phyloP scores from a whole-genome alignment of 352 stramenopile species.

The Pythium grandisporangium region DNA sequence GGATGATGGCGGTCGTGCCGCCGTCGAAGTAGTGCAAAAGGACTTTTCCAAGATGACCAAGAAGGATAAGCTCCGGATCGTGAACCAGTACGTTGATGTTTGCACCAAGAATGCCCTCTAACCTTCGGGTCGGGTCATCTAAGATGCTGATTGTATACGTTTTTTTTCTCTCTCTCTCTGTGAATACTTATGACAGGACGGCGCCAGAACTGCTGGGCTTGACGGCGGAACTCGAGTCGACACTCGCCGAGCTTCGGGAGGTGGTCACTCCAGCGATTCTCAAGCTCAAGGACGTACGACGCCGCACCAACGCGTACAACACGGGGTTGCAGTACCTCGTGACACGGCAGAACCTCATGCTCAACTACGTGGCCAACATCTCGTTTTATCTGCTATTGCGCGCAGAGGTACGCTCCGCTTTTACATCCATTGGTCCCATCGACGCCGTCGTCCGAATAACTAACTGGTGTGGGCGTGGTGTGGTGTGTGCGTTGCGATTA shows the following conservation, averaged over 20 bases:
- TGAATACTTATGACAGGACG: conserved; percentile 23
- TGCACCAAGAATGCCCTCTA: too few relatives aligned
- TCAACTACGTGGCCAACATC: conserved; percentile 84
- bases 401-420: conserved; percentile 35
- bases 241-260: conserved; percentile 55
- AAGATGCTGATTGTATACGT: not conserved
- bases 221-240: conserved; percentile 50
- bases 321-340: conserved; percentile 67
- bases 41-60: conserved; percentile 83
- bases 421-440: too few relatives aligned
- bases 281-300: conserved; percentile 60
- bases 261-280: conserved; percentile 56
- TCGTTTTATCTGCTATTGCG: conserved; percentile 80
- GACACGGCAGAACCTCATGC: conserved; percentile 70
- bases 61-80: conserved; percentile 82
- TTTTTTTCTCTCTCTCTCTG: not conserved
- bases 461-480: not conserved
- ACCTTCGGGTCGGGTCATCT: too few relatives aligned
- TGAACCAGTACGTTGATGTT: conserved; percentile 80
- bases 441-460: too few relatives aligned
- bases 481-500: not conserved
- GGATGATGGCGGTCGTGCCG: conserved; percentile 33
- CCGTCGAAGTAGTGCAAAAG: conserved; percentile 68
- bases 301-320: conserved; percentile 45
- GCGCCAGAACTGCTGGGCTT: conserved; percentile 71